Base-by-base conservation (phyloP, 768 basidiomycete genomes). In the Tricholoma matsutake region DNA sequence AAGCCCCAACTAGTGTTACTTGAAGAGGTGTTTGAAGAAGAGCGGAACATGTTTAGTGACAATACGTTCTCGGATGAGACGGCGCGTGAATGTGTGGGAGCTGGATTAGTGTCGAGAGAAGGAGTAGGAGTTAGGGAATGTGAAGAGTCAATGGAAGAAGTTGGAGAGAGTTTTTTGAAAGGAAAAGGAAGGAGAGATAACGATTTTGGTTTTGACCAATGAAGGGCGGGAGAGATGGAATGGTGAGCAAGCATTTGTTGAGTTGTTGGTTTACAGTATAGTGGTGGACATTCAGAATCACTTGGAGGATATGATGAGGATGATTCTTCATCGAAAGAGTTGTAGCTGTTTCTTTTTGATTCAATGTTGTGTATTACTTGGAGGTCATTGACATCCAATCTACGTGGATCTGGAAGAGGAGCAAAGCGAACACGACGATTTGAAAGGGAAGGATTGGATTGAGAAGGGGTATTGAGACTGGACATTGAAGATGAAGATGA, bases 401-500 rank as follows among this genome's bases (percentile, higher is more conserved):
- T 79, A 22, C 84, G 79, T 1, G 91, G 89, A 65, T 91, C 88
- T 1, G 94, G 94, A 16, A 95, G 82, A 1, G 94, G 94, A 0
- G 94, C 93, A 63, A 95, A 95, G 62, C 90, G 84, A 61, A 95
- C 94, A 52, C 76, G 74, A 22, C 65, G 61, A 8, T 56, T 47
- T 9, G 32, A 37, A 13, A 3, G 39, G 5, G n/a, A 61, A 22
- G 53, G 54, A 56, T 52, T 25, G 28, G 14, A 60, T 6, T 1
- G 61, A 61, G 22, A 58, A 63, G 56, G 56, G 9, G 56, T 57
- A 4, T 25, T 28, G 14, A 61, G 41, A 25, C 54, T 56, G 18
- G 65, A 66, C 31, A 64, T 65, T 16, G 65, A 66, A 7, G 63
- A 59, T 14, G 67, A 35, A 6, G 65, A 65, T 9, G 62, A 61